Evolutionary conservation across 2,329 filamentous ascomycete genomes (phyloP).

Genomic region (Hypoxylon sp.): DNA sequence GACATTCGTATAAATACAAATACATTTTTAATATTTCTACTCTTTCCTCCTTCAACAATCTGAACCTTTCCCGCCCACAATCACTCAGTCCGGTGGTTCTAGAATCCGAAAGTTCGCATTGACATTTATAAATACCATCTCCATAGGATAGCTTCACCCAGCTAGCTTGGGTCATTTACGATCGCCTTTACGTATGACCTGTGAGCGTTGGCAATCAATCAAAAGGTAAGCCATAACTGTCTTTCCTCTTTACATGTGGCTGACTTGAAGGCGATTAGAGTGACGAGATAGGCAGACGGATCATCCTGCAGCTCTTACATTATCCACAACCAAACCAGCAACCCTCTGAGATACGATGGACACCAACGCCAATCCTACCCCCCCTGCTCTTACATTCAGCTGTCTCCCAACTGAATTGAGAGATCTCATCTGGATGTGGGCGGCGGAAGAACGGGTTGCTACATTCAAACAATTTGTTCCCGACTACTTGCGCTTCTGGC

Average conservation of each 20-base stretch:
- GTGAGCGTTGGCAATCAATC: not conserved
- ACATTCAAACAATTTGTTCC: not conserved
- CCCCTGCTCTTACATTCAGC: not conserved
- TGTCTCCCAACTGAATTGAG: constrained; percentile 1
- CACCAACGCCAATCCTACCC: too few relatives aligned
- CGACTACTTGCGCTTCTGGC: not conserved
- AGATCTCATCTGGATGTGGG: constrained; percentile 8
- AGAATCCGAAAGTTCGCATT: too few relatives aligned
- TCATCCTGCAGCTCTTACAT: not conserved
- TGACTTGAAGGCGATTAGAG: not conserved
- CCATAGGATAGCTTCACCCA: too few relatives aligned
- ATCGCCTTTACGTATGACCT: too few relatives aligned
- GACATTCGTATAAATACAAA: not conserved
- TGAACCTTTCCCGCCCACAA: not conserved
- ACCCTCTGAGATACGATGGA: not conserved
- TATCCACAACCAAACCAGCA: not conserved
- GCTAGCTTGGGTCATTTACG: too few relatives aligned
- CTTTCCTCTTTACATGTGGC: not conserved
- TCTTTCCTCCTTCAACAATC: not conserved
- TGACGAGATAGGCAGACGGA: not conserved
- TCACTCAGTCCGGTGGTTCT: not conserved
- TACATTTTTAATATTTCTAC: constrained; percentile 4
- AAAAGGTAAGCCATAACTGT: not conserved
- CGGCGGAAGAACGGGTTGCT: not conserved
- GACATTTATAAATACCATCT: too few relatives aligned